Conservation (phyloP, 768 basidiomycete genomes). For the Artomyces pyxidatus region DNA sequence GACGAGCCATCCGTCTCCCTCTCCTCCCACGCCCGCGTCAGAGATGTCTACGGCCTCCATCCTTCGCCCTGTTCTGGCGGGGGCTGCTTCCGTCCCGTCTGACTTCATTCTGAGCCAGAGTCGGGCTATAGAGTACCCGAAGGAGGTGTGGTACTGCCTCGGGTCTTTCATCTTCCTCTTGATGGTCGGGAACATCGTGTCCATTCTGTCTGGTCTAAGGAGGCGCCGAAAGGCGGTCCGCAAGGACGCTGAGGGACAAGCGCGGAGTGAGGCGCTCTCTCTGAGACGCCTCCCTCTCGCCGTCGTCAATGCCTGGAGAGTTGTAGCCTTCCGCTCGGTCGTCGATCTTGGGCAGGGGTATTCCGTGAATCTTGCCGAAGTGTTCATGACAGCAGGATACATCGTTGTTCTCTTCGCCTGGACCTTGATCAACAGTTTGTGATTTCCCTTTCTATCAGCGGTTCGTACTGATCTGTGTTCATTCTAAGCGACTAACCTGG, state of each 20-base stretch:
- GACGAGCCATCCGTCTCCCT: background rate
- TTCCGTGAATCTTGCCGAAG: constrained; percentile 29
- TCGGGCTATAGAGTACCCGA: constrained; percentile 25
- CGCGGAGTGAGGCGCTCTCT: constrained; percentile 8
- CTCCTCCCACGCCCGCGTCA: background rate
- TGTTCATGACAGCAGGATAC: constrained; percentile 29
- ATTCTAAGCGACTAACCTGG: constrained; percentile 18
- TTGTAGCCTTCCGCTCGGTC: constrained; percentile 25
- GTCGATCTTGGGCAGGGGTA: constrained; percentile 24
- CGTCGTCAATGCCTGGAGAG: constrained; percentile 21
- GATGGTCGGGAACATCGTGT: constrained; percentile 27
- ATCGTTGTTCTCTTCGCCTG: constrained; percentile 22
- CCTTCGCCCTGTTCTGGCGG: background rate
- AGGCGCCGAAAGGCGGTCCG: constrained; percentile 10
- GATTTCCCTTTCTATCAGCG: background rate
- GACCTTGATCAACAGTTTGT: constrained; percentile 22
- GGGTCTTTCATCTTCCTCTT: constrained; percentile 34
- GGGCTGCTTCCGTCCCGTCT: no score
- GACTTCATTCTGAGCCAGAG: no score
- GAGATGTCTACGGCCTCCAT: background rate
- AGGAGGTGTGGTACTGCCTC: constrained; percentile 34
- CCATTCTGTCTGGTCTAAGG: constrained; percentile 5
- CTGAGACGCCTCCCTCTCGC: constrained; percentile 17
- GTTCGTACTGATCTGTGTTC: background rate
- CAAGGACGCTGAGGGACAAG: background rate